Evolutionary conservation across 1,284 basidiomycete genomes (phyloP), one percentile per base, ranked within the genome.

Genomic region (Neonothopanus nambi): DNA sequence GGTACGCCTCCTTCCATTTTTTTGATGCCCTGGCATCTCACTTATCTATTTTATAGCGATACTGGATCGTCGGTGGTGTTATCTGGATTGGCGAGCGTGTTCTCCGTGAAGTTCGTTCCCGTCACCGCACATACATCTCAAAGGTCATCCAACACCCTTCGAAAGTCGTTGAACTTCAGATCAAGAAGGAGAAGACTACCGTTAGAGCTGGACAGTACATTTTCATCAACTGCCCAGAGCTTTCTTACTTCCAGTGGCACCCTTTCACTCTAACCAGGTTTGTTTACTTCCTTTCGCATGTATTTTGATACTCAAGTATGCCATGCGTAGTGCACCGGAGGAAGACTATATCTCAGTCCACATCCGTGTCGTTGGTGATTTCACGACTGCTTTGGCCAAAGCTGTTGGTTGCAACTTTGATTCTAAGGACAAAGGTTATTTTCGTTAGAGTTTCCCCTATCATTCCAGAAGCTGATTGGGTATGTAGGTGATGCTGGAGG

Each of bases 181-280:
- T 95, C 78, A 95, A 94, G 77, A 95, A 95, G 72, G 93, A 95
- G 65, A 89, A 87, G 70, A 91, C 84, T 0, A 85, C 74, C 1
- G 84, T 81, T 20, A 80, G 85, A 20, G 91, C 92, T 1, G 92
- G 92, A 20, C 89, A 94, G 68, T 95, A 95, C 70, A 91, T 95
- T 67, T 94, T 95, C 77, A 69, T 95, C 49, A 84, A 73, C 59
- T 90, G 91, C 71, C 93, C 93, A 9, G 90, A 92, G 67, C 77
- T 95, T 36, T 92, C 89, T 11, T 94, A 92, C 76, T 95, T 89
- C 80, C 92, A 95, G 67, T 96, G 93, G 89, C 92, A 95, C 67
- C 93, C 93, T 20, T 95, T 95, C 78, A 95, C 93, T 11, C 81
- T 95, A 58, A 95, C 91, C 20, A 87, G 85, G 80, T 79, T 56